phyloP scores from a whole-genome alignment of 2,329 filamentous ascomycete species.

The Ophiosphaerella korrae region DNA sequence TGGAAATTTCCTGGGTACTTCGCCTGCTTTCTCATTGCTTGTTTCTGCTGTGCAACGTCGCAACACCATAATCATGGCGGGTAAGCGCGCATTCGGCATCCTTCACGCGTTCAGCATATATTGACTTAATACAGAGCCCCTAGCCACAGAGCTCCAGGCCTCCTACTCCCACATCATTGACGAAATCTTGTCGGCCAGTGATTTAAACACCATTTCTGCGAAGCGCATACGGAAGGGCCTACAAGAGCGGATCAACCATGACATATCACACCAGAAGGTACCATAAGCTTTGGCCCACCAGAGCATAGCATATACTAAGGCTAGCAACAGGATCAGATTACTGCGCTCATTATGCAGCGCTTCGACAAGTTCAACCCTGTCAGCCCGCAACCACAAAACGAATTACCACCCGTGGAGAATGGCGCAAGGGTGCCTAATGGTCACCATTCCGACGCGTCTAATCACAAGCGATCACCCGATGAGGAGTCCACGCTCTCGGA shows the following conservation, averaged over 20 bases:
- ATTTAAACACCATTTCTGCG: slow-evolving; percentile 68
- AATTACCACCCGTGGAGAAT: slow-evolving; percentile 47
- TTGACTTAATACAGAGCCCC: slow-evolving; percentile 30
- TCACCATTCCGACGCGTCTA: slow-evolving; percentile 32
- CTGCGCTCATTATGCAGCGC: slow-evolving; percentile 54
- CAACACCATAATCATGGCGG: slow-evolving; percentile 33
- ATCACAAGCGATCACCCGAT: slow-evolving; percentile 51
- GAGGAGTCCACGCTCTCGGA: slow-evolving; percentile 51
- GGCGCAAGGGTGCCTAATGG: slow-evolving; percentile 29
- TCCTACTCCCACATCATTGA: slow-evolving; percentile 66
- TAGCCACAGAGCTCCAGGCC: slow-evolving; percentile 55
- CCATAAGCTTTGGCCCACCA: slow-evolving; percentile 3
- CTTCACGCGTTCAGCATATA: slow-evolving; percentile 5
- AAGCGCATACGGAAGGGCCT: slow-evolving; percentile 69
- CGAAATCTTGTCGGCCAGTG: slow-evolving; percentile 63
- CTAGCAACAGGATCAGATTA: slow-evolving; percentile 50
- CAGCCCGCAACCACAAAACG: slow-evolving; percentile 36
- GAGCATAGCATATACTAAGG: slow-evolving; percentile 14
- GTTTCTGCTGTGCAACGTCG: slow-evolving; percentile 1
- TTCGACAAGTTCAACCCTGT: slow-evolving; percentile 55
- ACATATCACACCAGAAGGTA: slow-evolving; percentile 68
- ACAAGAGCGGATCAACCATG: slow-evolving; percentile 64
- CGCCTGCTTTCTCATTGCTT: slow-evolving; percentile 1
- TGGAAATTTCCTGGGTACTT: neutral
- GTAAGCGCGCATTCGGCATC: slow-evolving; percentile 21